Evolutionary conservation across 2,329 filamentous ascomycete species (phyloP), one percentile per base, ranked within the genome.

Genomic region (Herpotrichia juniperi): DNA sequence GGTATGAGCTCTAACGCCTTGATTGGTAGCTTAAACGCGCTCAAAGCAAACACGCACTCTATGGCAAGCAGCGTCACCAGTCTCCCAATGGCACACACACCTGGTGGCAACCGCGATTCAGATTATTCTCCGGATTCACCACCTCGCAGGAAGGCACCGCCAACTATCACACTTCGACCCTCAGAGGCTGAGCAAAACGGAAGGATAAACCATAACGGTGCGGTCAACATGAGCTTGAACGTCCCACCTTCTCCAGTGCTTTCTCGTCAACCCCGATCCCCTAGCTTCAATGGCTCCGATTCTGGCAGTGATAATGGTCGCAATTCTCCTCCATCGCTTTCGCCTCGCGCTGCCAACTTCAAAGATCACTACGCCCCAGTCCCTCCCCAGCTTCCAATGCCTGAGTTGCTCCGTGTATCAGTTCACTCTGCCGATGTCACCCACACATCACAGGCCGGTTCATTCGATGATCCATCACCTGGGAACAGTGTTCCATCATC

Each of bases 111-210:
- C 42, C 58, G 55, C 34, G 60, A 66, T 26, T 61, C 66, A 2
- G 54, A 54, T 22, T 58, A 57, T 21, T 51, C 61, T 21, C 53
- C 51, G 2, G 37, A 53, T 11, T 54, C 52, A 7, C 53, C 54
- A 42, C 51, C 51, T 44, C 58, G 52, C 42, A 59, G 59, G 46
- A 59, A 46, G 26, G 59, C 63, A n/a, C 62, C 56, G 14, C 51
- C 56, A 2, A 46, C 52, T 14, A 54, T 64, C 46, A 70, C 63
- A 50, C 62, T 75, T 19, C 59, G 58, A 46, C 72, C 72, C 14
- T 74, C 71, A 5, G 67, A 72, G 39, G 72, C 72, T 19, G 69
- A 74, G 59, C 50, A 73, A 31, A 73, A 49, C 37, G 72, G 72
- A 56, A 63, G 69, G 48, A 67, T 61, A 53, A 71, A 69, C 53